Evolutionary conservation across 2,329 filamentous ascomycete genomes (phyloP), one percentile per base, ranked within the genome.

Genomic region (Calonectria pauciramosa): DNA sequence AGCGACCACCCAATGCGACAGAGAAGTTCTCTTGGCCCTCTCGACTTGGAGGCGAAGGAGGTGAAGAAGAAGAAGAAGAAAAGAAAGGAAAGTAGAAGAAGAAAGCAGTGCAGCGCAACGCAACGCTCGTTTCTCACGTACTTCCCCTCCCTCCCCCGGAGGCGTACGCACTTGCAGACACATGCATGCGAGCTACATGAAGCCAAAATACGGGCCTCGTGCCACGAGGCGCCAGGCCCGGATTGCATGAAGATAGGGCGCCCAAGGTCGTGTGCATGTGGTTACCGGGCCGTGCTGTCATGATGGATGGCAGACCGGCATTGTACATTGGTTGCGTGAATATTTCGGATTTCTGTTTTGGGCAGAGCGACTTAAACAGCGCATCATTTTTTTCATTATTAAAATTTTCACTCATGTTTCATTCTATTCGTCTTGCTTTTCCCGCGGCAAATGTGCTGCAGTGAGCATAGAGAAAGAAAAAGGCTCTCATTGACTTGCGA

Each of bases 1-100:
- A 51, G 34, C 36, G 23, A 71, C 56, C 49, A 51, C 72, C 75
- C 73, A 67, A 67, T 72, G n/a, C 75, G 68, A 75, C 75, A 75
- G 78, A 77, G 76, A 75, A 77, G n/a, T 11, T 70, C 51, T 76
- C 49, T 63, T 63, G 56, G 34, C 56, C 30, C 34, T 41, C 14
- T 41, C 14, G 23, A 18, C 23, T 18, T 20, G 34, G 41, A 18
- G 13, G 26, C 23, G 36, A 63, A 8, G 32, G 32, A 11, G 41
- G 20, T 18, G 18, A 20, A 23, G 44, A n/a, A 47, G 54, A 60
- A 36, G 23, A 41, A 28, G 26, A 28, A 41, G 14, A 63, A 41
- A 59, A 36, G 54, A 59, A 60, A 30, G 16, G 6, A 30, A 32
- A 20, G 28, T 3, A 20, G 20, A 59, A 23, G 23, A 59, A 36